Conservation (phyloP, 768 basidiomycete genomes). For the Megacollybia marginata region DNA sequence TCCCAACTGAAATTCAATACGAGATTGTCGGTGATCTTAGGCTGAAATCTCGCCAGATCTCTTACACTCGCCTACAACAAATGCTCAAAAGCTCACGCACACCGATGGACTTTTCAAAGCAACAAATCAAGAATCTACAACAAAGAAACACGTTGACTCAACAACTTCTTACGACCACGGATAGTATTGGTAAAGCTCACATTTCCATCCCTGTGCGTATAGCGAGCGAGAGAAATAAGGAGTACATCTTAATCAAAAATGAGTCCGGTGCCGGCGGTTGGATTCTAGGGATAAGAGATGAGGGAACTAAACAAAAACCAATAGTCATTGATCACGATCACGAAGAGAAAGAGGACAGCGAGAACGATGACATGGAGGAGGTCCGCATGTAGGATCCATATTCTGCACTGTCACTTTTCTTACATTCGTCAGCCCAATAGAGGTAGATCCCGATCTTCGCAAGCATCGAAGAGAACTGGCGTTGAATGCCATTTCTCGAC, state of each 20-base stretch:
- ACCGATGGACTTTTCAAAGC: slow-evolving; percentile 91
- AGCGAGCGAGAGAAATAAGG: slow-evolving; percentile 89
- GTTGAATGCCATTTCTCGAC: slow-evolving; percentile 47
- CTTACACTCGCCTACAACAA: slow-evolving; percentile 81
- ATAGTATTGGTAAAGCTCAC: slow-evolving; percentile 85
- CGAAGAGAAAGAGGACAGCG: slow-evolving; percentile 42
- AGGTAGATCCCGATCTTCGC: slow-evolving; percentile 54
- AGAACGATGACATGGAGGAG: slow-evolving; percentile 76
- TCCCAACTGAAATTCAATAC: slow-evolving; percentile 95
- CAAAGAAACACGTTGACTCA: slow-evolving; percentile 91
- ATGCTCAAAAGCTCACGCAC: slow-evolving; percentile 80
- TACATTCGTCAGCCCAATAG: slow-evolving; percentile 23
- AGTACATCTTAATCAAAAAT: slow-evolving; percentile 94
- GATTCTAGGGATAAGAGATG: slow-evolving; percentile 87
- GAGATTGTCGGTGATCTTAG: slow-evolving; percentile 97
- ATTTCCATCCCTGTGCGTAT: slow-evolving; percentile 89
- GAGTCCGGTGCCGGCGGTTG: slow-evolving; percentile 84
- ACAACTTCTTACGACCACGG: slow-evolving; percentile 85
- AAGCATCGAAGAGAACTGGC: slow-evolving; percentile 57
- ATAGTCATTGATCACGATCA: slow-evolving; percentile 79
- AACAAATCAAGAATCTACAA: slow-evolving; percentile 86
- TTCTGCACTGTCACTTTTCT: not conserved
- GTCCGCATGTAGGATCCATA: slow-evolving; percentile 46
- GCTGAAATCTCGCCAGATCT: slow-evolving; percentile 90
- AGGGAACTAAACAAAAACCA: slow-evolving; percentile 77